These are phyloP conservation scores for Hypoxylon sp. DNA, from an alignment of 2,329 filamentous ascomycete species.

Conservation along the genomic window DNA sequence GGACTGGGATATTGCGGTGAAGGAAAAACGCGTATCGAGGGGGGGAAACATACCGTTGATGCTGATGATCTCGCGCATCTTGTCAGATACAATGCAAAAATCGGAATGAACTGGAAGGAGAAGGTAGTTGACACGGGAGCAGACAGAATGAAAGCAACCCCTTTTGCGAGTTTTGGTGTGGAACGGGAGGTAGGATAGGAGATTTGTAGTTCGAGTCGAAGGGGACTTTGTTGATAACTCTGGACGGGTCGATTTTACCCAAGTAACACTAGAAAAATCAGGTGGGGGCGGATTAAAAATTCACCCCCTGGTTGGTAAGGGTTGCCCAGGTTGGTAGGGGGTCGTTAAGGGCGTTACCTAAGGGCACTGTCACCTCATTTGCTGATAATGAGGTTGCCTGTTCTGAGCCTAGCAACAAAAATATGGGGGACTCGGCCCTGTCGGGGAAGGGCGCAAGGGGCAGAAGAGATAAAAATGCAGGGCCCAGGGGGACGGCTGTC, in stretches of 20 bases:
- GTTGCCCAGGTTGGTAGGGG: not conserved
- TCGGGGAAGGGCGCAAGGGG: constrained; percentile 17
- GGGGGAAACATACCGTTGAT: constrained; percentile 84
- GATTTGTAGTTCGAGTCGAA: constrained; percentile 41
- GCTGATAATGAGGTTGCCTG: constrained; percentile 39
- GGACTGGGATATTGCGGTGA: constrained; percentile 58
- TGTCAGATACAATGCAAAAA: constrained; percentile 58
- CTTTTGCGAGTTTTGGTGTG: constrained; percentile 30
- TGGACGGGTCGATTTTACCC: constrained; percentile 42
- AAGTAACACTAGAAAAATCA: constrained; percentile 31
- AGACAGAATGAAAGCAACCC: constrained; percentile 34
- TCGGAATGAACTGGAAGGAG: constrained; percentile 48
- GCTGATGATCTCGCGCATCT: constrained; percentile 99
- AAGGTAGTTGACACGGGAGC: constrained; percentile 47
- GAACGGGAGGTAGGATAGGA: constrained; percentile 36
- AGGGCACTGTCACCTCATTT: constrained; percentile 10
- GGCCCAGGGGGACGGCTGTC: constrained; percentile 18
- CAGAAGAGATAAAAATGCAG: constrained; percentile 20
- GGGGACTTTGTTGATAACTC: constrained; percentile 46
- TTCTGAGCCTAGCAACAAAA: not conserved
- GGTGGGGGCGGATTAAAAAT: constrained; percentile 46
- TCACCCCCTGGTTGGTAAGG: constrained; percentile 36
- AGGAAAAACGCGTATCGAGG: constrained; percentile 54
- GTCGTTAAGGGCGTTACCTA: not conserved
- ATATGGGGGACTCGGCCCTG: constrained; percentile 28